Base-by-base conservation (phyloP, 2,329 filamentous ascomycete species). In the Eurotiales sp. region DNA sequence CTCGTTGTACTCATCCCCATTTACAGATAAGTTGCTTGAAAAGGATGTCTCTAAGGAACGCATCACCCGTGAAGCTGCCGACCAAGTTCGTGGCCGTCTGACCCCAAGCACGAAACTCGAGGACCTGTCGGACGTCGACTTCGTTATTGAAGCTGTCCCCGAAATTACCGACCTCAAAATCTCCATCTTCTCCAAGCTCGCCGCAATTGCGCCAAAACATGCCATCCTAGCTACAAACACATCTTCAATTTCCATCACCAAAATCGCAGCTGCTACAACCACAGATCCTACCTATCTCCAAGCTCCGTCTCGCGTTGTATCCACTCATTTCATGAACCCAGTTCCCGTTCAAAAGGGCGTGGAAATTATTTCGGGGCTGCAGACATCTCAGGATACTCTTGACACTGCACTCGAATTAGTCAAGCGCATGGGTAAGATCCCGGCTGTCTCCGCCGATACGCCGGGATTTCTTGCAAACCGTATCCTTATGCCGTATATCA, bases 281-380 rank as follows among this genome's bases (percentile, higher is more conserved):
- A 77, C 78, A 51, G 83, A 95, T 65, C 86, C 90, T 1, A 92
- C 76, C 15, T 88, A 96, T 64, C 84, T 88, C 21, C 86, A 85
- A 39, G 87, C 85, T 36, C 87, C 89, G 39, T 92, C 90, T 5
- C 86, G 93, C 43, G 93, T 99, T 8, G 84, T 99, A 50, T 90
- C 89, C 46, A 97, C 93, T 14, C 93, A 99, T 72, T 99, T 99
- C 73, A 99, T 99, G 93, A 99, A 99, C 77, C 93, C 93, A 0
- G 93, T 99, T 0, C 93, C 93, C 2, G 76, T 99, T 27, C 93
- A 97, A 68, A 96, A 96, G 72, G 93, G 93, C 47, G 93, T 99
- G 4, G 93, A 99, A 74, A 96, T 99, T 63, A 97, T 99, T 68
- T 86, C 88, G 46, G 93, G 90, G 25, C 78, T 99, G 25, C 93